Base-by-base conservation (phyloP, 1,139 yeast species). In the Yamadazyma mexicana region DNA sequence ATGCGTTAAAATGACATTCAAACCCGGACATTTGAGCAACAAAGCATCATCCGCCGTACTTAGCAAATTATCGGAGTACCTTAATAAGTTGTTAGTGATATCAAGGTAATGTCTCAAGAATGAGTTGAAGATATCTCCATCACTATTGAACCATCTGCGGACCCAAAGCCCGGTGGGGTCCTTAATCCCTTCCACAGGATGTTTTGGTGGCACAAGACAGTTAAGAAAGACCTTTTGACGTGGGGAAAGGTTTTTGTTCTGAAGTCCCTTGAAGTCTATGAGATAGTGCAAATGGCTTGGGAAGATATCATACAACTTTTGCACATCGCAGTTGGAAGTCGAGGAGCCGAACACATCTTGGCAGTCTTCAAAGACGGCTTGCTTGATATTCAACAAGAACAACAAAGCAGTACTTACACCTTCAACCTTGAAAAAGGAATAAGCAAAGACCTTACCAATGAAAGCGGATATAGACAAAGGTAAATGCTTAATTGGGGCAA, bases 381-480 rank as follows among this genome's bases (percentile, higher is more conserved):
- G 71, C 51, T 69, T 80, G 48, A 83, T 80, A 49, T 79, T 80
- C 34, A 87, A 62, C 16, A 82, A 57, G 46, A 82, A 82, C 31
- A 86, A 61, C 28, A 87, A 60, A 1, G 86, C 83, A 33, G 68
- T 69, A 12, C 86, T 78, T 5, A 84, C 79, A n/a, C 76, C 70
- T 0, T 84, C 83, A 2, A 85, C 56, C 47, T 74, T 66, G 54
- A 81, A 77, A 50, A 75, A 87, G 11, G 81, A 65, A 53, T 79
- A 77, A 1, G 94, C 91, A 58, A 87, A 77, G 1, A 83, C 76
- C 54, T 87, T 87, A 9, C 95, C 95, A n/a, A 83, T 70, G 54
- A 87, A 86, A 2, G 94, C 94, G 18, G 82, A 74, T 14, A 81
- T 60, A 4, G 85, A 69, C 8, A 82, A 60, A 1, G 91, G 73